Evolutionary conservation across 1,284 basidiomycete species (phyloP).

Genomic region (Sporisorium graminicola): DNA sequence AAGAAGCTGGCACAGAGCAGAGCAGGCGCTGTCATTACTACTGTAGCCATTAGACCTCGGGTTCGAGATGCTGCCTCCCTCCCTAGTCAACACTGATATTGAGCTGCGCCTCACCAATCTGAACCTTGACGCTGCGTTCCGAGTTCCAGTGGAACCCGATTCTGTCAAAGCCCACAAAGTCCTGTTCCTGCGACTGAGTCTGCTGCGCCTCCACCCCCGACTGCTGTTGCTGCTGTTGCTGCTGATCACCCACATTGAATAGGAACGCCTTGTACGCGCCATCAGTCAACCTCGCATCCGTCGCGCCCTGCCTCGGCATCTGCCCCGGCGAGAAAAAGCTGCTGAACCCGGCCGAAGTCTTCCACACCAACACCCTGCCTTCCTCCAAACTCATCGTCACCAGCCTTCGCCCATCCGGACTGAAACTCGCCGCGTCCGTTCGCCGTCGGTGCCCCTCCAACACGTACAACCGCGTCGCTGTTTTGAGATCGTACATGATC

Average conservation of each 20-base stretch:
- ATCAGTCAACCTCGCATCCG: conserved; percentile 70
- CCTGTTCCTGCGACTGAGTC: conserved; percentile 16
- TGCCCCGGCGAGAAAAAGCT: conserved; percentile 91
- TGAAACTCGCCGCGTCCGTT: conserved; percentile 74
- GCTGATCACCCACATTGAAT: conserved; percentile 56
- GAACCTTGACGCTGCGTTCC: conserved; percentile 56
- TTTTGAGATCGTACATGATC: conserved; percentile 97
- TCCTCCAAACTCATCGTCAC: conserved; percentile 89
- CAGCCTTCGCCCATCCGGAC: conserved; percentile 89
- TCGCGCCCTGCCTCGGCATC: conserved; percentile 86
- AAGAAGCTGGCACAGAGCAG: too few relatives aligned
- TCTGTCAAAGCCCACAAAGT: conserved; percentile 34
- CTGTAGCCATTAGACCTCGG: not conserved
- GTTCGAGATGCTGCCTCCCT: too few relatives aligned
- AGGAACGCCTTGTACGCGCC: conserved; percentile 67
- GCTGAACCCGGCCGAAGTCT: conserved; percentile 72
- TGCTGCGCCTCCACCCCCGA: not conserved
- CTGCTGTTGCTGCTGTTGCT: too few relatives aligned
- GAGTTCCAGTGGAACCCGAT: conserved; percentile 62
- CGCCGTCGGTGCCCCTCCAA: conserved; percentile 80
- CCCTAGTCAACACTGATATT: conserved; percentile 56
- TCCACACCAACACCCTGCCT: conserved; percentile 71
- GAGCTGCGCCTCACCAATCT: conserved; percentile 59
- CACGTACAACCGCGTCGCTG: conserved; percentile 92
- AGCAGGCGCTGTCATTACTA: too few relatives aligned